Conservation (phyloP, 257 asterid genomes). For the Salvia hispanica region DNA sequence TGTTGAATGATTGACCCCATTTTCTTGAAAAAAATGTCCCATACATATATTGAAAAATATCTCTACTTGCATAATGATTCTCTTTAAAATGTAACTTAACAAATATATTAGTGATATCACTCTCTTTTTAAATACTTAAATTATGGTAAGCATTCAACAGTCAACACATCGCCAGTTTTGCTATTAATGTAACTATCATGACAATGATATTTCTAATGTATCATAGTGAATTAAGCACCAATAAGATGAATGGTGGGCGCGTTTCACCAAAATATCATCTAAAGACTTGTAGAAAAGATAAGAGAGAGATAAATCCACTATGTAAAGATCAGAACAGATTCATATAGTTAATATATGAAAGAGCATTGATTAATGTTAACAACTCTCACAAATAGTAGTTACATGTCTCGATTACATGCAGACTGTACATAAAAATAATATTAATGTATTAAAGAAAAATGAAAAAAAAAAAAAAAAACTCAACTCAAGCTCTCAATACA, state of each 20-base stretch:
- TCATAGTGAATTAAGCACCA: neutral
- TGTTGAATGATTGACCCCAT: constrained; percentile 13
- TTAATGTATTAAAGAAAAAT: constrained; percentile 3
- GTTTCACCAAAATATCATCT: neutral
- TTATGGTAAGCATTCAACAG: neutral
- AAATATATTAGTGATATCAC: neutral
- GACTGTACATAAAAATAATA: constrained; percentile 30
- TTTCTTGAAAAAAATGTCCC: neutral
- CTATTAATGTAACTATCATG: constrained; percentile 7
- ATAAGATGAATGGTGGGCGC: neutral
- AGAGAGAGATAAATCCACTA: neutral
- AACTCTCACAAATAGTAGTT: constrained; percentile 25
- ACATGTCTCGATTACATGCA: constrained; percentile 32
- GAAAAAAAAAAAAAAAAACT: neutral
- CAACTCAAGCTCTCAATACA: constrained; percentile 31
- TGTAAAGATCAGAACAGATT: neutral
- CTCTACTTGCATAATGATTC: neutral
- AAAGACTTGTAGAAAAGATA: neutral
- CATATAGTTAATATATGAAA: neutral
- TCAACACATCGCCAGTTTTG: neutral
- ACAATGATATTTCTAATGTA: constrained; percentile 12
- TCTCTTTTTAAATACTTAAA: neutral
- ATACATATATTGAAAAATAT: too few relatives aligned
- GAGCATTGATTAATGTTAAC: neutral
- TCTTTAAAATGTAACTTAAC: neutral